Percentiles rank a stretch among this genome's conserved stretches.
phyloP scores from a whole-genome alignment of 2,329 filamentous ascomycete genomes.

The Neopestalotiopsis clavispora region DNA sequence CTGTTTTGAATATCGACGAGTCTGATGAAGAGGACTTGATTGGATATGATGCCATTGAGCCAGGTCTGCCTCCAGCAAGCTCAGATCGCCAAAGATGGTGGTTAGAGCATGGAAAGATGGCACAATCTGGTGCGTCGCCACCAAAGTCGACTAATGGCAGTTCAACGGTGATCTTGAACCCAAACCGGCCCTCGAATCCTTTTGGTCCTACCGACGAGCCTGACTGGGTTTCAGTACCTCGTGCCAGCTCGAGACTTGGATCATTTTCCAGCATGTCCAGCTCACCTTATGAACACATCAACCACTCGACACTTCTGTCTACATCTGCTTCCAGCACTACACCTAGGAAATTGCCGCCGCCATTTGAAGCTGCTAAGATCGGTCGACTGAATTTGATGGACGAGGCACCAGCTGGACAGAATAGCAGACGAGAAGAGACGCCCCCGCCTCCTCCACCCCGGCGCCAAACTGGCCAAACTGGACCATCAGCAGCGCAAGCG shows the following conservation, averaged over 20 bases:
- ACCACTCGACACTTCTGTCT: conserved; percentile 52
- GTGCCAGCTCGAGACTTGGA: conserved; percentile 57
- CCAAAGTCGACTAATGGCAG: conserved; percentile 55
- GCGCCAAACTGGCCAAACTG: conserved; percentile 29
- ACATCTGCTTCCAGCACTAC: conserved; percentile 49
- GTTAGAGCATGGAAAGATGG: conserved; percentile 73
- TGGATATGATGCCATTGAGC: conserved; percentile 82
- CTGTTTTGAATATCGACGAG: conserved; percentile 59
- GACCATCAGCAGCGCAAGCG: conserved; percentile 24
- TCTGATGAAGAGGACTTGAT: conserved; percentile 83
- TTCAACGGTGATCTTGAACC: conserved; percentile 69
- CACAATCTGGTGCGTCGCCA: conserved; percentile 72
- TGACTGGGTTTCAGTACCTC: conserved; percentile 79
- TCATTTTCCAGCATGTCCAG: conserved; percentile 62
- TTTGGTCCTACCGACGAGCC: conserved; percentile 76
- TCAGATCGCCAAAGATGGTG: conserved; percentile 75
- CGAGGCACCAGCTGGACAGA: conserved; percentile 36
- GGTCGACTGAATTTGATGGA: conserved; percentile 49
- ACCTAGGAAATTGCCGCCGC: conserved; percentile 56
- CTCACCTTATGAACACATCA: conserved; percentile 64
- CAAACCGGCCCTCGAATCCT: conserved; percentile 78
- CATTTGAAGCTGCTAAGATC: conserved; percentile 54
- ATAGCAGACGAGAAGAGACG: conserved; percentile 38
- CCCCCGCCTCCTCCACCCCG: conserved; percentile 49
- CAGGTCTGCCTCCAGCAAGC: conserved; percentile 72